These are phyloP conservation scores for Clausena lansium DNA, from an alignment of 345 rosid genomes.

Conservation along the genomic window DNA sequence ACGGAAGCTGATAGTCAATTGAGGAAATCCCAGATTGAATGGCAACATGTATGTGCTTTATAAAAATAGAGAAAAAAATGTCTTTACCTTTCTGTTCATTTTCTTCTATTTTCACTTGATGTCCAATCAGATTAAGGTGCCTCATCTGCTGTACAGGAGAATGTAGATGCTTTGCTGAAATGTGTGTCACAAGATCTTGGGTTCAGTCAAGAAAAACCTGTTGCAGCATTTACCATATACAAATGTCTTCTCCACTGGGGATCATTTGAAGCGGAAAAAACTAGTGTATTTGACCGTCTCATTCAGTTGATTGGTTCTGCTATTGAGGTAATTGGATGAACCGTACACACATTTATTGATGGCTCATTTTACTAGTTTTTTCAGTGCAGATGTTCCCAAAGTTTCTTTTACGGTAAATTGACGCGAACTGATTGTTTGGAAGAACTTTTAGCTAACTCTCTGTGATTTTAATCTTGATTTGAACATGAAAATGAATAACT, in stretches of 20 bases:
- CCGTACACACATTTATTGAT: not conserved
- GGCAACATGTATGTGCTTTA: constrained; percentile 61
- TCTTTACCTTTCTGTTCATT: not conserved
- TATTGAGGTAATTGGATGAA: constrained; percentile 57
- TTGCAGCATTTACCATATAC: constrained; percentile 83
- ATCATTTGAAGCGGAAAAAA: constrained; percentile 87
- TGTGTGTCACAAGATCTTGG: constrained; percentile 64
- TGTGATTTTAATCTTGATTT: not conserved
- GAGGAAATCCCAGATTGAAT: constrained; percentile 62
- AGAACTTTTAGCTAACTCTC: not conserved
- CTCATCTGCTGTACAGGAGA: constrained; percentile 53
- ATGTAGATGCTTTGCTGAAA: constrained; percentile 61
- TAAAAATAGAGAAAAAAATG: not conserved
- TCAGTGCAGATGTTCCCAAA: not conserved
- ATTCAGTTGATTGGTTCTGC: constrained; percentile 89
- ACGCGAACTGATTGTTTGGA: not conserved
- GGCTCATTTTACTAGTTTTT: constrained; percentile 8
- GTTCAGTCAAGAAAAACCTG: constrained; percentile 72
- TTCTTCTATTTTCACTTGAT: not conserved
- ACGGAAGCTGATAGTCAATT: constrained; percentile 48
- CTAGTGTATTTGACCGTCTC: constrained; percentile 88
- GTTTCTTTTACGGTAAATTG: not conserved
- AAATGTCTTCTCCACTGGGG: constrained; percentile 91
- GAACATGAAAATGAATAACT: not conserved
- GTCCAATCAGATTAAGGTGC: constrained; percentile 4